Base-by-base conservation (phyloP, 2,329 filamentous ascomycete genomes). In the Fusarium napiforme region DNA sequence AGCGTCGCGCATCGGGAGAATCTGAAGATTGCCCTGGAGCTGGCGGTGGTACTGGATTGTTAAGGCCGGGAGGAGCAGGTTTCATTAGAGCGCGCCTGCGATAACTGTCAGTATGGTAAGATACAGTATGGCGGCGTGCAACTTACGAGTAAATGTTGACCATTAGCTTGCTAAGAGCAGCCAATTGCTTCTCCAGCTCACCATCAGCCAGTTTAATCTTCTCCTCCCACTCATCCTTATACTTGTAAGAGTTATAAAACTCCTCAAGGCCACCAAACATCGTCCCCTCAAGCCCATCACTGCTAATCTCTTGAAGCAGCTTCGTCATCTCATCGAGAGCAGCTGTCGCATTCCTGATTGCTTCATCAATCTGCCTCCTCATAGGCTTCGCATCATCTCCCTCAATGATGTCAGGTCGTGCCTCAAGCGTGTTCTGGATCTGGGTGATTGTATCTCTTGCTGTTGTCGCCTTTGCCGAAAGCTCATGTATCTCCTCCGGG, bases 171-270 rank as follows among this genome's bases (percentile, higher is more conserved):
- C 77, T 79, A 1, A 81, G 61, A 16, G 60, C 66, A 1, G 67
- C 71, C 26, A 81, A 32, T 46, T 81, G 78, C 49, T 75, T 78
- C 47, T 81, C 77, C 30, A 81, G 65, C 1, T 79, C 76, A 0
- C 56, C 72, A 57, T 81, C 79, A 6, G 79, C 78, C 19, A 73
- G 43, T 47, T 79, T 78, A 2, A 81, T 75, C 70, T 81, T 80
- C n/a, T 74, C 76, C 34, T 80, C 77, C 64, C 78, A 81, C 60
- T 79, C 77, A 26, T 78, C 71, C 61, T 80, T 80, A 14, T 81
- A 81, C 34, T 69, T 76, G 49, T 81, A 81, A 47, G 80, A 81
- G 30, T 77, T 77, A 69, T 81, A 81, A 47, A 81, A 81, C n/a
- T 79, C 75, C 28, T 78, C 72, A 5, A 81, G 52, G 0, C 78